These are phyloP conservation scores for Rhodosporidiobolus odoratus DNA, from an alignment of 768 basidiomycete species.

Conservation along the genomic window DNA sequence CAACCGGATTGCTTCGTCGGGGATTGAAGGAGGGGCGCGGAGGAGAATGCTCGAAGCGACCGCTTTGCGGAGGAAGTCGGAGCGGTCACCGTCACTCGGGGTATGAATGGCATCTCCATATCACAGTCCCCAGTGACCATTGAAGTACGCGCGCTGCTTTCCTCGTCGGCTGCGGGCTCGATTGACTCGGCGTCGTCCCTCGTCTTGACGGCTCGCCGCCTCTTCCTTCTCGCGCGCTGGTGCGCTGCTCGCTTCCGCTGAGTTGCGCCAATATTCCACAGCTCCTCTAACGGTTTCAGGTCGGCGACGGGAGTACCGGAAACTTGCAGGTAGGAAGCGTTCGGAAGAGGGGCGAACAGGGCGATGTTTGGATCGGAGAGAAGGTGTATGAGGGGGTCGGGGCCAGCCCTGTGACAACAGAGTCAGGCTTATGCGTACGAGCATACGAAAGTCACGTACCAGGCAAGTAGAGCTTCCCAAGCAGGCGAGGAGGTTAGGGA, in stretches of 20 bases:
- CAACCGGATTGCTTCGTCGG: background rate
- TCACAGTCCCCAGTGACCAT: no score
- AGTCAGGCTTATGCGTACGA: background rate
- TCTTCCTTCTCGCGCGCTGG: background rate
- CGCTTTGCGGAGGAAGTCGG: no score
- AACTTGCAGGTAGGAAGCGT: constrained; percentile 77
- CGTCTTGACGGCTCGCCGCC: no score
- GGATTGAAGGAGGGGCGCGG: background rate
- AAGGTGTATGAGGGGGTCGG: constrained; percentile 69
- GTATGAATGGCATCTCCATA: no score
- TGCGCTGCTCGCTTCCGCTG: background rate
- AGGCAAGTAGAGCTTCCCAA: constrained; percentile 62
- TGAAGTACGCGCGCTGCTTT: no score
- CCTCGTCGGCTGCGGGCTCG: no score
- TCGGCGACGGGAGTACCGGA: constrained; percentile 65
- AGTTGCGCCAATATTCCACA: constrained; percentile 45
- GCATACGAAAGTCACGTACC: constrained; percentile 49
- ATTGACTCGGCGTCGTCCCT: no score
- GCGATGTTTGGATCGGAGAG: constrained; percentile 59
- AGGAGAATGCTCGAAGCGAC: background rate
- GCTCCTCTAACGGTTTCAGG: constrained; percentile 47
- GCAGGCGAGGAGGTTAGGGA: constrained; percentile 57
- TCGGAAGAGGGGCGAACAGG: constrained; percentile 70
- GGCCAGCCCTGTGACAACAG: constrained; percentile 59
- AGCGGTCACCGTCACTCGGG: no score